Evolutionary conservation across 2,329 filamentous ascomycete species (phyloP).

Genomic region (Ophioceras dolichostomum): DNA sequence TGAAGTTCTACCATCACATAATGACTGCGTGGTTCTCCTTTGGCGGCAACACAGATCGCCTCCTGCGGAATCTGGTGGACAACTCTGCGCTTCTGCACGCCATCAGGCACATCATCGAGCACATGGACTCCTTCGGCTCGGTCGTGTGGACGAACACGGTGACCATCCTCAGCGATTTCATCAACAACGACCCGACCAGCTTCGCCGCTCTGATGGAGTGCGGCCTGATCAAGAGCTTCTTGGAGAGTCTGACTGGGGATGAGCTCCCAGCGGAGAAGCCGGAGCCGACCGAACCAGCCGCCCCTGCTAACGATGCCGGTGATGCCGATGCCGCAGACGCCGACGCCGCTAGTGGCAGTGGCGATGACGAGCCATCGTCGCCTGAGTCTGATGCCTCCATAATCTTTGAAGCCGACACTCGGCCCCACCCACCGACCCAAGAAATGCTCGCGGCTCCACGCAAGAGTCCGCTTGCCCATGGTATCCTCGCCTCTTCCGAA

Average conservation of each 20-base stretch:
- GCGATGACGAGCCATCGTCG: constrained; percentile 19
- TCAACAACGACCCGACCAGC: constrained; percentile 97
- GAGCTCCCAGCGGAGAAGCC: constrained; percentile 25
- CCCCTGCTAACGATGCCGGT: constrained; percentile 9
- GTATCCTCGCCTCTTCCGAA: constrained; percentile 78
- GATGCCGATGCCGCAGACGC: neutral
- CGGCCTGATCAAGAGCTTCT: constrained; percentile 72
- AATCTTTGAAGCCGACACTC: constrained; percentile 22
- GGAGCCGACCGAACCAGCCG: constrained; percentile 15
- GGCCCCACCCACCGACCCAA: constrained; percentile 39
- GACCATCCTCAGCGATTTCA: constrained; percentile 86
- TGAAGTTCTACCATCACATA: constrained; percentile 94
- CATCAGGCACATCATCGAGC: constrained; percentile 69
- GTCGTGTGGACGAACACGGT: constrained; percentile 94
- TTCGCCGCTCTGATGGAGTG: constrained; percentile 94
- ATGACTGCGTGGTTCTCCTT: constrained; percentile 63
- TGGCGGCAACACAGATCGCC: constrained; percentile 74
- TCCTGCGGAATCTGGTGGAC: constrained; percentile 88
- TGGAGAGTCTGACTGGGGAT: constrained; percentile 64
- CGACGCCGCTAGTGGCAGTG: constrained; percentile 12
- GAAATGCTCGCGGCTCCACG: constrained; percentile 34
- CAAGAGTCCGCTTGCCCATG: constrained; percentile 41
- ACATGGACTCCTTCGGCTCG: constrained; percentile 71
- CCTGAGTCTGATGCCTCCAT: constrained; percentile 26
- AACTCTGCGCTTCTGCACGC: constrained; percentile 73